Conservation (phyloP, 305 asterid genomes). For the Fraxinus sp. region DNA sequence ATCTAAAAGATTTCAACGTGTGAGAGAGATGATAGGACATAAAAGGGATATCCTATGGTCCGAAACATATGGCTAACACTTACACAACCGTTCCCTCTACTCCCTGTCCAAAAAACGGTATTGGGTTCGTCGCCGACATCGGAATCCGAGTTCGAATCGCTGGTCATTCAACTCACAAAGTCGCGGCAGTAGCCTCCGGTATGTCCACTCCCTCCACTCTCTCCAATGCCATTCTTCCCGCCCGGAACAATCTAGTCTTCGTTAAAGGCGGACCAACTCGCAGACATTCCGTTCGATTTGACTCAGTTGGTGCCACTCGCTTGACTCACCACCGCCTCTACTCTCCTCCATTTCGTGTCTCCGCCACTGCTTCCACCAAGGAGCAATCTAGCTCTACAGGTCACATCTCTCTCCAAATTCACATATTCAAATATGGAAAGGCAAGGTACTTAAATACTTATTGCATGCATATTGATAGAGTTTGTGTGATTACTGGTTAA, state of each 20-base stretch:
- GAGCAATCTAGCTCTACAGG: slow-evolving; percentile 33
- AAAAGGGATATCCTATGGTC: not conserved
- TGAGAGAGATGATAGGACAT: not conserved
- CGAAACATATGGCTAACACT: slow-evolving; percentile 7
- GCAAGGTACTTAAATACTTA: not conserved
- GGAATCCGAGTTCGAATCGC: slow-evolving; percentile 11
- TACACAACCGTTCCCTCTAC: not conserved
- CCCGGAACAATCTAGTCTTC: not conserved
- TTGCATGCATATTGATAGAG: not conserved
- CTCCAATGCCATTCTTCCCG: slow-evolving; percentile 12
- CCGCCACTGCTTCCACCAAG: slow-evolving; percentile 20
- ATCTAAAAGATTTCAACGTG: not conserved
- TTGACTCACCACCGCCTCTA: not conserved
- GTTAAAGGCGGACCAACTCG: slow-evolving; percentile 10
- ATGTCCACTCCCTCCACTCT: slow-evolving; percentile 13
- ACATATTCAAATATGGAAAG: not conserved
- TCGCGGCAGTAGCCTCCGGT: not conserved
- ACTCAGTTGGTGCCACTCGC: not conserved
- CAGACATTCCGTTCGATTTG: slow-evolving; percentile 15
- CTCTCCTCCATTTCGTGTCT: slow-evolving; percentile 21
- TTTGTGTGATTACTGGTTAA: not conserved
- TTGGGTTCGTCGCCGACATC: not conserved
- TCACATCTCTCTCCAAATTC: not conserved
- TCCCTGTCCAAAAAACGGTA: not conserved
- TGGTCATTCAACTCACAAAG: slow-evolving; percentile 8